Evolutionary conservation across 2,329 filamentous ascomycete species (phyloP).

Genomic region (Bipolaris gigantea): DNA sequence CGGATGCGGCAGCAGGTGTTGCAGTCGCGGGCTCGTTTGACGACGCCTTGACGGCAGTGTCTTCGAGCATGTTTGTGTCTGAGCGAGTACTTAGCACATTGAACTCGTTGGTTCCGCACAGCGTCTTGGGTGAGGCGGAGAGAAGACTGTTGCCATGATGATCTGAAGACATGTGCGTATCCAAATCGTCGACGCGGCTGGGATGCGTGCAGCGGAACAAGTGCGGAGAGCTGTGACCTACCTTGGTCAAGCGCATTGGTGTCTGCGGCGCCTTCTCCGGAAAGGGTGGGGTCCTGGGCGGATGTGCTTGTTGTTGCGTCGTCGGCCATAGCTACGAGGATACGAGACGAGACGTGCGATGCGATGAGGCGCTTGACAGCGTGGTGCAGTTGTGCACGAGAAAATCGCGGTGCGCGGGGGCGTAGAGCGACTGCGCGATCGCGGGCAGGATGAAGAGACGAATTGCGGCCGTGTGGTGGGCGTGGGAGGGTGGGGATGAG

Average conservation of each 20-base stretch:
- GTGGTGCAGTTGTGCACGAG: slow-evolving; percentile 12
- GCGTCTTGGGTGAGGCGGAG: not conserved
- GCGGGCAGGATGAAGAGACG: not conserved
- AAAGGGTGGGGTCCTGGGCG: slow-evolving; percentile 30
- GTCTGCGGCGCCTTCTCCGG: slow-evolving; percentile 29
- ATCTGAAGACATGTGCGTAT: not conserved
- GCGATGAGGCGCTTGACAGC: slow-evolving; percentile 23
- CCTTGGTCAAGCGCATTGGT: slow-evolving; percentile 36
- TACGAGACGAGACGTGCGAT: slow-evolving; percentile 23
- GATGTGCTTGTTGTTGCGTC: slow-evolving; percentile 35
- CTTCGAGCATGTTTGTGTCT: slow-evolving; percentile 63
- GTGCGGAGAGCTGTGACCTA: slow-evolving; percentile 22
- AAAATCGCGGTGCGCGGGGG: slow-evolving; percentile 19
- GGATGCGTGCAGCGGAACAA: not conserved
- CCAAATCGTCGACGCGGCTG: slow-evolving; percentile 8
- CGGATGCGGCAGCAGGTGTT: slow-evolving; percentile 58
- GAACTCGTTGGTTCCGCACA: not conserved
- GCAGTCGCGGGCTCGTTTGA: slow-evolving; percentile 60
- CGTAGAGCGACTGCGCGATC: slow-evolving; percentile 10
- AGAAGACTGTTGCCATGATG: not conserved
- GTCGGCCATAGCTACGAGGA: slow-evolving; percentile 39
- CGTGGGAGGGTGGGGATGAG: slow-evolving; percentile 32
- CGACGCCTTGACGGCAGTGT: slow-evolving; percentile 47
- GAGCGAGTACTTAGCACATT: slow-evolving; percentile 9
- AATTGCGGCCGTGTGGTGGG: slow-evolving; percentile 16